Conservation (phyloP, 2,329 filamentous ascomycete species). For the Helotiales sp. region DNA sequence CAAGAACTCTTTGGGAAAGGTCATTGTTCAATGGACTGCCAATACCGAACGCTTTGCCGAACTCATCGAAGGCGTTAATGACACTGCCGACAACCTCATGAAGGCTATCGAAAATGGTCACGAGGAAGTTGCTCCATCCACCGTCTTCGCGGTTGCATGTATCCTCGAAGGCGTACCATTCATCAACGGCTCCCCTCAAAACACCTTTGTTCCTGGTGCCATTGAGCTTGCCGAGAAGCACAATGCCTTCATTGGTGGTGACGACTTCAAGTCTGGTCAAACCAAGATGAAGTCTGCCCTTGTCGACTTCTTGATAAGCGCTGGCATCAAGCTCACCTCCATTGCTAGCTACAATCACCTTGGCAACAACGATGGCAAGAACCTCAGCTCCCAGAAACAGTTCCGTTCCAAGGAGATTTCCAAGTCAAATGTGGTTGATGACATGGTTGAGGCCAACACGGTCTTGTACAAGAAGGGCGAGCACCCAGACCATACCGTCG, state of each 20-base stretch:
- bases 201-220: constrained; percentile 95
- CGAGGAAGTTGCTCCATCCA: constrained; percentile 90
- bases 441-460: constrained; percentile 96
- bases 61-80: constrained; percentile 84
- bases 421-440: constrained; percentile 98
- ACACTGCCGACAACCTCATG: constrained; percentile 92
- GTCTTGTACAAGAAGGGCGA: constrained; percentile 90
- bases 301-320: constrained; percentile 97
- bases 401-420: constrained; percentile 99
- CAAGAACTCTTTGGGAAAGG: constrained; percentile 82
- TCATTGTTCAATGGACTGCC: constrained; percentile 97
- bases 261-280: constrained; percentile 99
- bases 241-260: constrained; percentile 88
- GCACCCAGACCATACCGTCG: constrained; percentile 96
- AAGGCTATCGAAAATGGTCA: constrained; percentile 85
- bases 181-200: constrained; percentile 99
- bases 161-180: constrained; percentile 90
- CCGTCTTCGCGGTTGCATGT: constrained; percentile 90
- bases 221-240: constrained; percentile 86
- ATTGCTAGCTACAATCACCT: constrained; percentile 99
- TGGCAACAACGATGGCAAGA: constrained; percentile 99
- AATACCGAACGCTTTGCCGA: constrained; percentile 98
- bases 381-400: constrained; percentile 94
- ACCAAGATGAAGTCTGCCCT: constrained; percentile 99
- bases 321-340: constrained; percentile 97